Evolutionary conservation across 2,329 filamentous ascomycete species (phyloP).

Genomic region (Colletotrichum cuscutae): DNA sequence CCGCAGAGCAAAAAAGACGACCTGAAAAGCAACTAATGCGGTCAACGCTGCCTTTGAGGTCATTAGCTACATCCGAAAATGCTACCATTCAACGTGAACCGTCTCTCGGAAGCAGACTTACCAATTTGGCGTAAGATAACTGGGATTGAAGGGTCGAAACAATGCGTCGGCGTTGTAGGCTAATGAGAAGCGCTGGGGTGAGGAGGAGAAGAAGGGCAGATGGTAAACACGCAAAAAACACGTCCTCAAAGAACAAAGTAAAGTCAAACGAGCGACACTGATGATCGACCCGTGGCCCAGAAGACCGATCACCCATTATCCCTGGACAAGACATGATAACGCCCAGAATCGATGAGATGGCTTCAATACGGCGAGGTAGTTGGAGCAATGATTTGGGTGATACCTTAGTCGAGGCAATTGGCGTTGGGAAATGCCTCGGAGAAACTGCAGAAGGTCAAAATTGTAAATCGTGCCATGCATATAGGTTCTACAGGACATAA

Average conservation of each 20-base stretch:
- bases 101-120: neutral
- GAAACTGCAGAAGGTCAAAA: too few species aligned
- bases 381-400: neutral
- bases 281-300: slow-evolving; percentile 39
- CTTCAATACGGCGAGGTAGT: neutral
- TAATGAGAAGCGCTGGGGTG: slow-evolving; percentile 7
- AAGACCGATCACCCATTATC: slow-evolving; percentile 27
- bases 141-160: slow-evolving; percentile 12
- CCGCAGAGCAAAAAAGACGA: slow-evolving; percentile 36
- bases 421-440: too few species aligned
- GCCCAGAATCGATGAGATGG: neutral
- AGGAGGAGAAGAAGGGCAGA: slow-evolving; percentile 37
- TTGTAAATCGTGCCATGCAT: too few species aligned
- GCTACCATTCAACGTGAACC: too few species aligned
- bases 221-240: slow-evolving; percentile 39
- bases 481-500: neutral
- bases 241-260: slow-evolving; percentile 42
- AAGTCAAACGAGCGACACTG: slow-evolving; percentile 43
- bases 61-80: too few species aligned
- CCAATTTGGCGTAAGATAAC: slow-evolving; percentile 30
- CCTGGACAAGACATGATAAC: neutral
- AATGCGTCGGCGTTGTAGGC: slow-evolving; percentile 13
- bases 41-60: slow-evolving; percentile 22
- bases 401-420: neutral
- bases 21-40: slow-evolving; percentile 32